Base-by-base conservation (phyloP, 2,329 filamentous ascomycete species). In the Talaromyces sp. region DNA sequence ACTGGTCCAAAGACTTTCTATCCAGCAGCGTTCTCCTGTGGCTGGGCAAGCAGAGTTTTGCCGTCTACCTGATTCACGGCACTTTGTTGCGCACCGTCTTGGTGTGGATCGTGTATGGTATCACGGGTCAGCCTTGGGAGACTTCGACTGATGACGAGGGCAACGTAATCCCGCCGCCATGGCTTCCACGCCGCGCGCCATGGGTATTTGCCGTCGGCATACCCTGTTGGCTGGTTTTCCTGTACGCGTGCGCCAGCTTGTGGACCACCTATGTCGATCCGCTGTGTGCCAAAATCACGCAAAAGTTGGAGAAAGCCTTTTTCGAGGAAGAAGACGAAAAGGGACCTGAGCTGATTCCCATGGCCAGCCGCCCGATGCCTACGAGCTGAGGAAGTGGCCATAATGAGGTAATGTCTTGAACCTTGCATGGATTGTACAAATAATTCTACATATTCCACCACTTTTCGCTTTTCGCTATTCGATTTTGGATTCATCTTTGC, bases 1-100 rank as follows among this genome's bases (percentile, higher is more conserved):
- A 80, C 0, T 68, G 73, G 5, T 71, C 81, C 8, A 80, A 82
- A 64, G 74, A 74, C 27, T 73, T 81, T 21, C 77, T 84, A 26
- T 80, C 79, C 4, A 80, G 80, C 68, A 75, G 76, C 29, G 64
- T 80, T 2, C 78, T 83, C 38, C 78, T 82, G 61, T 83, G 80
- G 80, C 72, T 83, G 3, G 81, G 81, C n/a, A 76, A 78, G 61
- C 80, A 82, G 68, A 81, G 79, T 57, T 83, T 83, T 61, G 81
- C 81, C 26, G 81, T 84, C 4, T 84, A 84, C 65, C 77, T 84
- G 12, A 74, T 79, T 10, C 81, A 84, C 67, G 81, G 81, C 53
- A 83, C 81, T 0, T 74, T 84, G 17, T 68, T 84, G 52, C 79
- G 81, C 21, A 80, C 79, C 1, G 75, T 82, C 1, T 75, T 81